Evolutionary conservation across 495 filamentous ascomycete genomes (phyloP), one percentile per base, ranked within the genome.

Genomic region (Penicillium angulare): DNA sequence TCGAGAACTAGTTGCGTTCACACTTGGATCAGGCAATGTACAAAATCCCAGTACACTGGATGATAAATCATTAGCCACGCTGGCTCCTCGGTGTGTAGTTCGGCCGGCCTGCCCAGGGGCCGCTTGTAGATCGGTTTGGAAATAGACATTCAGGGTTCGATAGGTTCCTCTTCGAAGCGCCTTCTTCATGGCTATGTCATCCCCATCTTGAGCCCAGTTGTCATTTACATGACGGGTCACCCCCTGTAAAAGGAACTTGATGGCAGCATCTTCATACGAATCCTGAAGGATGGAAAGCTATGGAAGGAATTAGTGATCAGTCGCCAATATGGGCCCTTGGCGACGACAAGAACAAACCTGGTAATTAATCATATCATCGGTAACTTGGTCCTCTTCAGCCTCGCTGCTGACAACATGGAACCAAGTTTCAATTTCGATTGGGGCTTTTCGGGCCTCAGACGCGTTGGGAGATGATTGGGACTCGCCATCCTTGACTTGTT

Each of bases 211-310:
- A 22, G 90, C 76, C 58, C 87, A 86, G 13, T 78, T 75, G 48
- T 87, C 84, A 59, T 87, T 89, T 56, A 89, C 75, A 10, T 85
- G 86, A 50, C 86, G 87, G 17, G 87, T 84, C 20, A 90, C 69
- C 36, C 84, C 81, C 58, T 83, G 72, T n/a, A 91, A 58, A 12
- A 73, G 74, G 35, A 88, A 83, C 5, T 77, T 56, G 31, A 80
- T 79, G 17, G 59, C 55, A 1, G 72, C 61, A 45, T 72, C 66
- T 26, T 50, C 44, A 47, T 79, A 80, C 20, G 75, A 68, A 12
- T 63, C 40, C 61, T 73, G 72, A 5, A 80, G 63, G 22, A 70
- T 68, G 5, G 66, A 62, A 39, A 75, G 22, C 74, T 80, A 27
- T 6, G 20, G 2, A 27, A 22, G n/a, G n/a, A n/a, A n/a, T n/a